These are phyloP conservation scores for Bipolaris bicolor DNA, from an alignment of 2,329 filamentous ascomycete species.

Conservation along the genomic window DNA sequence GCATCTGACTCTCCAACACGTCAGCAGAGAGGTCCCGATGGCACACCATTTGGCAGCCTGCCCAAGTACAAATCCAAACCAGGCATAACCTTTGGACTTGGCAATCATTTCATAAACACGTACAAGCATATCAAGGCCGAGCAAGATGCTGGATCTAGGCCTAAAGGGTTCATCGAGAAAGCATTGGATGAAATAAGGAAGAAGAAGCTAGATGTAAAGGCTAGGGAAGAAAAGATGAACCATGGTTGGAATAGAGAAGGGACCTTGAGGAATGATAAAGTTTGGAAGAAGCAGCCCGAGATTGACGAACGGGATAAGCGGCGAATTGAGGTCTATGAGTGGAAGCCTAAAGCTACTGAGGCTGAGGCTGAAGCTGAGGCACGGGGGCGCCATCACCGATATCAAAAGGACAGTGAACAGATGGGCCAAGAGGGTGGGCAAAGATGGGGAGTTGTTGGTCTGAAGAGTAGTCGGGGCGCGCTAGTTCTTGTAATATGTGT, in stretches of 20 bases:
- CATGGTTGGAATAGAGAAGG: not conserved
- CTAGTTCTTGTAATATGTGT: not conserved
- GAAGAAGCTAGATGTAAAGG: slow-evolving; percentile 5
- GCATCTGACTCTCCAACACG: slow-evolving; percentile 3
- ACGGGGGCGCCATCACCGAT: not conserved
- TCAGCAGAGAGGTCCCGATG: slow-evolving; percentile 20
- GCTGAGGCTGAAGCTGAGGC: not conserved
- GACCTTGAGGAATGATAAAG: not conserved
- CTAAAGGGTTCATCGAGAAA: slow-evolving; percentile 23
- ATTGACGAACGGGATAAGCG: not conserved
- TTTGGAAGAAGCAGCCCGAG: not conserved
- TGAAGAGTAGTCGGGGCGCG: not conserved
- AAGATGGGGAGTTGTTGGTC: not conserved
- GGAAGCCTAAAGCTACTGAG: not conserved
- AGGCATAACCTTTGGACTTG: slow-evolving; percentile 25
- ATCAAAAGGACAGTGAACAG: not conserved
- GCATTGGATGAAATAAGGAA: slow-evolving; percentile 13
- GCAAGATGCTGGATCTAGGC: slow-evolving; percentile 23
- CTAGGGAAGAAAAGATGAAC: not conserved
- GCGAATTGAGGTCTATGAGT: not conserved
- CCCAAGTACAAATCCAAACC: slow-evolving; percentile 26
- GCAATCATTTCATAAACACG: slow-evolving; percentile 25
- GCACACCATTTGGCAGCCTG: slow-evolving; percentile 22
- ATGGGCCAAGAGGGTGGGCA: not conserved
- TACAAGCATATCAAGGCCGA: slow-evolving; percentile 33